phyloP scores from a whole-genome alignment of 257 asterid species.

The Eustoma russellianum region DNA sequence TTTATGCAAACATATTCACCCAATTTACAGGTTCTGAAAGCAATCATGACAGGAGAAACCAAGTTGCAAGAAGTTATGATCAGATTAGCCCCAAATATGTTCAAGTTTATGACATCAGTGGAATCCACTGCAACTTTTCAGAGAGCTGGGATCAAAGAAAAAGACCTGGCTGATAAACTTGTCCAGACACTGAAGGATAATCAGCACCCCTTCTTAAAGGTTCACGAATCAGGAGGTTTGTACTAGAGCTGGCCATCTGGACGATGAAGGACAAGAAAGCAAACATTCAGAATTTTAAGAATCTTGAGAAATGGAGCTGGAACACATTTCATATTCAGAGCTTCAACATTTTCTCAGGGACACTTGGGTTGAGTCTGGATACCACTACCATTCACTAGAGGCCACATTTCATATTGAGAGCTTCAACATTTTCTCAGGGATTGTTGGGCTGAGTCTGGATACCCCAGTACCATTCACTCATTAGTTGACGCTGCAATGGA shows the following conservation, averaged over 20 bases:
- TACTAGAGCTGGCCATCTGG: constrained; percentile 67
- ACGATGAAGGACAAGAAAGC: constrained; percentile 58
- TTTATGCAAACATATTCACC: not conserved
- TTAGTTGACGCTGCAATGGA: constrained; percentile 53
- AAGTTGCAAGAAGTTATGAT: constrained; percentile 83
- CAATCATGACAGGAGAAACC: constrained; percentile 60
- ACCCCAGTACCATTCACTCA: not conserved
- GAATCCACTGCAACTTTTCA: constrained; percentile 42
- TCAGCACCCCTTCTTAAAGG: constrained; percentile 48
- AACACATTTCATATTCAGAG: constrained; percentile 69
- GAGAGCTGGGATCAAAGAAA: constrained; percentile 33
- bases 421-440: constrained; percentile 75
- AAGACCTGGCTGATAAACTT: constrained; percentile 40
- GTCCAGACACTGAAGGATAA: constrained; percentile 34
- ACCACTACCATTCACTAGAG: constrained; percentile 33
- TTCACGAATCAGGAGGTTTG: constrained; percentile 71
- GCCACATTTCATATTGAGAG: constrained; percentile 46
- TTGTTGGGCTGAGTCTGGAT: constrained; percentile 51
- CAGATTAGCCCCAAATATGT: constrained; percentile 43
- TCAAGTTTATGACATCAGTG: constrained; percentile 38
- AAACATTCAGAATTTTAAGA: constrained; percentile 25
- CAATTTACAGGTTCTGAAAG: constrained; percentile 53
- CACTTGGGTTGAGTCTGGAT: constrained; percentile 67
- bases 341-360: constrained; percentile 75
- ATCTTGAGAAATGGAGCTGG: constrained; percentile 55